A percentile compares a stretch with the other conserved stretches of the same genome.
phyloP scores from a whole-genome alignment of 441 rosid species.

The Gossypium schwendimanii region DNA sequence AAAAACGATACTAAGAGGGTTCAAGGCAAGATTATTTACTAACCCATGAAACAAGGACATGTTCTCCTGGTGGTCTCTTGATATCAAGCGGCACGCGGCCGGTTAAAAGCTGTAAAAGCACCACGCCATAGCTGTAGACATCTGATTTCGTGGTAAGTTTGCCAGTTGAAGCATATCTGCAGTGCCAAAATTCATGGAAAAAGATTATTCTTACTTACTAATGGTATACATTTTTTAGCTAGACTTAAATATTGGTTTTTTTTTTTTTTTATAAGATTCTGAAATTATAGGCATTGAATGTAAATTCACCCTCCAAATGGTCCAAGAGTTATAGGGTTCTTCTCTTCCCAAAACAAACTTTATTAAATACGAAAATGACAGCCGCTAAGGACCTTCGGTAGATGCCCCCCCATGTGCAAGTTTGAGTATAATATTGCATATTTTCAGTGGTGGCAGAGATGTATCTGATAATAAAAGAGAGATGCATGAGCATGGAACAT shows the following conservation, averaged over 20 bases:
- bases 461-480: conserved; percentile 2
- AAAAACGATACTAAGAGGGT: neutral
- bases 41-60: conserved; percentile 86
- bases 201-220: neutral
- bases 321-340: neutral
- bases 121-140: conserved; percentile 79
- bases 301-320: neutral
- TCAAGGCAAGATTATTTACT: conserved; percentile 6
- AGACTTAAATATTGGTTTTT: no score
- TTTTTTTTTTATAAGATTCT: neutral
- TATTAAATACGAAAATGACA: conserved; percentile 25
- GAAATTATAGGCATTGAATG: neutral
- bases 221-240: no score
- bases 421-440: neutral
- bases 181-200: neutral
- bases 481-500: conserved; percentile 10
- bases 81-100: conserved; percentile 71
- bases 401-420: conserved; percentile 24
- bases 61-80: conserved; percentile 63
- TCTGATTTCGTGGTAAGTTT: conserved; percentile 88
- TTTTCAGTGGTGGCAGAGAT: conserved; percentile 2
- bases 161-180: conserved; percentile 80
- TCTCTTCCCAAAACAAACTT: neutral
- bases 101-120: conserved; percentile 71
- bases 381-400: conserved; percentile 9